Base-by-base conservation (phyloP, 169 alveolate species). In the Babesia bigemina region DNA sequence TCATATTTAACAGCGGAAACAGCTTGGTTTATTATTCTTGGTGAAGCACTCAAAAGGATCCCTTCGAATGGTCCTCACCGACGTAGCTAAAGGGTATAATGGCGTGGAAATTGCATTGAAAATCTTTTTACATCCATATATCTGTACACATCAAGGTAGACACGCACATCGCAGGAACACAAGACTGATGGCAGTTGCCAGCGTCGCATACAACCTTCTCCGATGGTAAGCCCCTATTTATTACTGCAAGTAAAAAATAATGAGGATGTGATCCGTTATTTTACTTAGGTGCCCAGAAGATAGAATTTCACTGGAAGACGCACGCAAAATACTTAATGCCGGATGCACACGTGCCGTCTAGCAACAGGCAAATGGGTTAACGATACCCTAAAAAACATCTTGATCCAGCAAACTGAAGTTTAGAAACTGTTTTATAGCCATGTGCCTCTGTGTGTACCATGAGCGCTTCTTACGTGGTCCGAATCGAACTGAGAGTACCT, bases 171-270 rank as follows among this genome's bases (percentile, higher is more conserved):
- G 65, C 56, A 67, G 76, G 24, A 67, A 67, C 55, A 13, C 63
- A 4, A 67, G 76, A 19, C 63, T 67, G 26, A 67, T 67, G 76
- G 58, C 76, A 14, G 44, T 67, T 4, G 76, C 76, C 42, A 67
- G 50, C 42, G 76, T 67, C 21, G 76, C 76, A 36, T 67, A 67
- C 76, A 67, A 67, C 53, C 65, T 67, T 2, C 65, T 67, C 26
- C 29, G 76, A 33, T 67, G 76, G 76, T 67, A 50, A 26, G 76
- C 29, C 2, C 13, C n/a, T 2, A 0, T 26, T 6, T 3, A 13
- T 14, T 11, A 14, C 11, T 21, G 19, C 14, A n/a, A 19, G 47
- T 39, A 7, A 22, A 49, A 1, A 6, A 11, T 8, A 0, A 17
- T 0, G n/a, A 19, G 2, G 39, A 22, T 29, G 11, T 29, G 16